These are phyloP conservation scores for Xylaria acuta DNA, from an alignment of 495 filamentous ascomycete genomes.

Conservation along the genomic window DNA sequence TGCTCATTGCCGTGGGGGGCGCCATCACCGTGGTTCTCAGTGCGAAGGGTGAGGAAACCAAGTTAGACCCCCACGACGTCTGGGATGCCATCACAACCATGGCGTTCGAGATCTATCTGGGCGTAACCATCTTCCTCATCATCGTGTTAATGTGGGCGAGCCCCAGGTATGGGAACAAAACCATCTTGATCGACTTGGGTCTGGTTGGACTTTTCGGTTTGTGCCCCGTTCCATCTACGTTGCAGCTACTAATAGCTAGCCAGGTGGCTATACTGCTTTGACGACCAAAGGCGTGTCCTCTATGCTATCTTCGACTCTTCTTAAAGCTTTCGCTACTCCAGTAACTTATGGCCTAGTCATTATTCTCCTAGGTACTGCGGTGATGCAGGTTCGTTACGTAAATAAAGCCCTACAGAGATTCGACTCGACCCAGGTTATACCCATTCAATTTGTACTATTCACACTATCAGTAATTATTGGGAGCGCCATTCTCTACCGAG, in stretches of 20 bases:
- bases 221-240: slow-evolving; percentile 34
- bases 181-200: slow-evolving; percentile 92
- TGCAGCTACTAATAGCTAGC: slow-evolving; percentile 41
- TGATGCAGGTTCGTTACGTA: slow-evolving; percentile 95
- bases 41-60: slow-evolving; percentile 86
- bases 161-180: slow-evolving; percentile 75
- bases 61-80: slow-evolving; percentile 88
- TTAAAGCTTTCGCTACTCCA: slow-evolving; percentile 86
- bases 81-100: slow-evolving; percentile 86
- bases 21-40: slow-evolving; percentile 94
- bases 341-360: slow-evolving; percentile 84
- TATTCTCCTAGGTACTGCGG: slow-evolving; percentile 78
- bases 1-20: slow-evolving; percentile 80
- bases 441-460: slow-evolving; percentile 95
- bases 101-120: slow-evolving; percentile 92
- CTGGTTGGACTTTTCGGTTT: slow-evolving; percentile 91
- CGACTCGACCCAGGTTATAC: slow-evolving; percentile 96
- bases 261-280: slow-evolving; percentile 92
- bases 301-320: slow-evolving; percentile 85
- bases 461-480: slow-evolving; percentile 94
- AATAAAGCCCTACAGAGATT: slow-evolving; percentile 95
- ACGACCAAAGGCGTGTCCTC: slow-evolving; percentile 97
- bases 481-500: slow-evolving; percentile 88
- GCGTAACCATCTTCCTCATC: slow-evolving; percentile 74
- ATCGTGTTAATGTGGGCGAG: slow-evolving; percentile 80